These are phyloP conservation scores for Bassia scoparia DNA, from an alignment of 148 eudicot species.

Conservation along the genomic window DNA sequence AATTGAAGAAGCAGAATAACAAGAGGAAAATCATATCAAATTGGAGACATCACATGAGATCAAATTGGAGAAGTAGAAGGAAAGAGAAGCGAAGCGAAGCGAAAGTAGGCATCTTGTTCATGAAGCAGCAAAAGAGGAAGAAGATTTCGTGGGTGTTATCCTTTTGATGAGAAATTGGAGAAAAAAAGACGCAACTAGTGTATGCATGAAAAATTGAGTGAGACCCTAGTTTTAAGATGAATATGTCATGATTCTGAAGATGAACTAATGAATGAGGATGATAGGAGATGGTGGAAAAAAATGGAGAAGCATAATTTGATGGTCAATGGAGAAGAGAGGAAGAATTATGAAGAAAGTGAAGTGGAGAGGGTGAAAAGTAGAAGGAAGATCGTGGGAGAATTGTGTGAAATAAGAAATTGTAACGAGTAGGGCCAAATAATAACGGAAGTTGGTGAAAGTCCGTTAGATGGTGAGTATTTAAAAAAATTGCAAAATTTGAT, in stretches of 20 bases:
- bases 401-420: too few relatives aligned
- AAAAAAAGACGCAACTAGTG: slow-evolving; percentile 24
- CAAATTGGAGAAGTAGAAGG: slow-evolving; percentile 40
- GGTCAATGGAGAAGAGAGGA: too few relatives aligned
- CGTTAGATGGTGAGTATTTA: too few relatives aligned
- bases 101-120: slow-evolving; percentile 53
- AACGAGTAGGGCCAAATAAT: too few relatives aligned
- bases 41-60: slow-evolving; percentile 21
- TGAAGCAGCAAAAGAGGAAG: slow-evolving; percentile 57
- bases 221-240: slow-evolving; percentile 1
- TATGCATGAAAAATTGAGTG: background rate
- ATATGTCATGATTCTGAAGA: slow-evolving; percentile 47
- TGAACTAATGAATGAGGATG: slow-evolving; percentile 58
- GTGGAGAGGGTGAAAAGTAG: too few relatives aligned
- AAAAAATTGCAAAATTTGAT: too few relatives aligned
- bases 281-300: slow-evolving; percentile 29
- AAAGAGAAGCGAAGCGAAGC: slow-evolving; percentile 55
- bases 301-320: slow-evolving; percentile 27
- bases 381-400: too few relatives aligned
- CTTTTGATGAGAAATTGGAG: slow-evolving; percentile 60
- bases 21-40: background rate
- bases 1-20: too few relatives aligned
- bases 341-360: too few relatives aligned
- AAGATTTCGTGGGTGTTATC: slow-evolving; percentile 65
- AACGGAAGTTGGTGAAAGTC: too few relatives aligned